Evolutionary conservation across 164 flowering plant genomes (phyloP), one percentile per base, ranked within the genome.

Genomic region (Stephania yunnanensis): DNA sequence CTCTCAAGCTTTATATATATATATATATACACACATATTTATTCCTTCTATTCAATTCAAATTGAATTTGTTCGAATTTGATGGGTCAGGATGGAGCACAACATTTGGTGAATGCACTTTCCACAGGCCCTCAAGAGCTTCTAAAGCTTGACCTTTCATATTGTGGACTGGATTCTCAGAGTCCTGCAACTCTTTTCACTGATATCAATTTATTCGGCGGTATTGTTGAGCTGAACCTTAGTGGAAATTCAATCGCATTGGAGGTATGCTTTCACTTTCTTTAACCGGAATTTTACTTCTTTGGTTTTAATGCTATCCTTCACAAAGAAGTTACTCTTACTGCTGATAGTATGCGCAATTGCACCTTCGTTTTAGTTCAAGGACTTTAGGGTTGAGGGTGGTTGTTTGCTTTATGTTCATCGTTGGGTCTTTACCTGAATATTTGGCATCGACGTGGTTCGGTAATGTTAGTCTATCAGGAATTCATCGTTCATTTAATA

Each of bases 111-210:
- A 88, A 89, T 71, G 86, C 91, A 58, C 78, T 92, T 74, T 83
- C 79, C 42, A 79, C 71, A 78, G 90, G 84, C 55, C 77, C 85
- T 70, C 89, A 85, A 76, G 97, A 94, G 70, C 80, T 87, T 69
- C 81, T 84, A 76, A 92, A 90, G 83, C 89, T 96, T 75, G 97
- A 92, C 78, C 78, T 94, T 63, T 90, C 99, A 48, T 82, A 71
- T 75, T 90, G 95, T 84, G 89, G 89, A 70, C 77, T 94, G 70
- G 80, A 85, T 72, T 84, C 87, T 69, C 73, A 78, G 13, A 86
- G 80, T 74, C 46, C 85, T 71, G 71, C 69, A 31, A 81, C 76
- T 74, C 82, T 87, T 42, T 81, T 74, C 63, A 52, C 71, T 68
- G 80, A 82, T 68, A 66, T 74, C 58, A 31, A 84, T 74, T 79